Conservation (phyloP, 805 yeast species). For the Candida tallmaniae region DNA sequence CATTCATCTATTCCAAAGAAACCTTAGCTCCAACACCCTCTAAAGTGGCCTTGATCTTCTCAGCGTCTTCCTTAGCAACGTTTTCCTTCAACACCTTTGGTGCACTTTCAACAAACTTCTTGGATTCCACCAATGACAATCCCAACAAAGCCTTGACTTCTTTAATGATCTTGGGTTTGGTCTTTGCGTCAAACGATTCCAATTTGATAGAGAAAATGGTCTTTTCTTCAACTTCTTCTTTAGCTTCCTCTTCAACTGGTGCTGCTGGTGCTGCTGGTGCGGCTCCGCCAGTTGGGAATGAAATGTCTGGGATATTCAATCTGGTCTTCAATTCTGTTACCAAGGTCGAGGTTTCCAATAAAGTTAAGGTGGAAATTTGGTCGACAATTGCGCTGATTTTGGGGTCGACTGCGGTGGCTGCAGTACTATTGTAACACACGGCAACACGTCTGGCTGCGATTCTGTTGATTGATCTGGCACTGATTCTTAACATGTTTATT, state of each 20-base stretch:
- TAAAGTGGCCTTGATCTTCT: conserved; percentile 85
- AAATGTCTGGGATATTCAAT: conserved; percentile 90
- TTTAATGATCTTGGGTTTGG: conserved; percentile 96
- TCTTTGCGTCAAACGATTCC: conserved; percentile 89
- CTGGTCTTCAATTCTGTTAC: conserved; percentile 74
- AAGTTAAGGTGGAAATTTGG: conserved; percentile 83
- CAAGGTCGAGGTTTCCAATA: conserved; percentile 87
- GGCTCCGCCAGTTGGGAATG: conserved; percentile 68
- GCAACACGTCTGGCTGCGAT: not conserved
- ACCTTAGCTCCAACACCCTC: conserved; percentile 96
- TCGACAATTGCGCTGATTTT: conserved; percentile 85
- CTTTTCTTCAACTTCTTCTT: conserved; percentile 83
- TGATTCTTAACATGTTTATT: conserved; percentile 17
- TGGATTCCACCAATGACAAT: conserved; percentile 90
- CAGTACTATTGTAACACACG: conserved; percentile 9
- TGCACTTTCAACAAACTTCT: conserved; percentile 96
- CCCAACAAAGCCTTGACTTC: conserved; percentile 92
- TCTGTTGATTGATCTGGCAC: conserved; percentile 1
- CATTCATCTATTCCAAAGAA: conserved; percentile 61
- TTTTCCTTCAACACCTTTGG: conserved; percentile 95
- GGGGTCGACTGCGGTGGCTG: conserved; percentile 70
- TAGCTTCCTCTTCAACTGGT: conserved; percentile 67
- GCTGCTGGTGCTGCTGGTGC: conserved; percentile 59
- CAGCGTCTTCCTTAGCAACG: conserved; percentile 96
- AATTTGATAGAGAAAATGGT: conserved; percentile 88